These are phyloP conservation scores for Boletellus deceptivus DNA, from an alignment of 1,284 basidiomycete species.

Conservation along the genomic window DNA sequence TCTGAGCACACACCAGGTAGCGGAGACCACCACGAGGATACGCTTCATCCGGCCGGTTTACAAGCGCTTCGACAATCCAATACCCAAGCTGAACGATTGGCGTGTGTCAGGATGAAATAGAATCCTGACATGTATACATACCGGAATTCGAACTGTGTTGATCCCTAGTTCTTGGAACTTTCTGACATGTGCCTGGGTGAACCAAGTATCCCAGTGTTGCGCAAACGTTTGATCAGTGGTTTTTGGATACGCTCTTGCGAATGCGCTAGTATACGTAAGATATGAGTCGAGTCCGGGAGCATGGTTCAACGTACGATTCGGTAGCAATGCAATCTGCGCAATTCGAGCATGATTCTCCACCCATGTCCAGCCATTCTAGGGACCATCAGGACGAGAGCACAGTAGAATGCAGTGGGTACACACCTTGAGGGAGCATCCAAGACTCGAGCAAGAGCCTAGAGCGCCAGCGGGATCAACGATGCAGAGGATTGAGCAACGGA, in stretches of 20 bases:
- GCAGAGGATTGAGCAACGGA: not conserved
- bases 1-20: constrained; percentile 48
- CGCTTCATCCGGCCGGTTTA: constrained; percentile 57
- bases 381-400: constrained; percentile 2
- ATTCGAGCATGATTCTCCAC: constrained; percentile 41
- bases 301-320: constrained; percentile 41
- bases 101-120: not conserved
- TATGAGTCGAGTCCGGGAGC: not conserved
- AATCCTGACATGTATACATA: constrained; percentile 31
- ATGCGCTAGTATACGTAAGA: constrained; percentile 40
- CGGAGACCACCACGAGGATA: constrained; percentile 68
- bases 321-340: constrained; percentile 45
- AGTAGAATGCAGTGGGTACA: not conserved
- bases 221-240: constrained; percentile 60
- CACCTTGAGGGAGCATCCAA: constrained; percentile 58
- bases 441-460: constrained; percentile 51
- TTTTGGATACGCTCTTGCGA: constrained; percentile 55
- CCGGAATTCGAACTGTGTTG: constrained; percentile 75
- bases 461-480: not conserved
- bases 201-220: constrained; percentile 73
- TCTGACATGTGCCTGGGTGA: constrained; percentile 60
- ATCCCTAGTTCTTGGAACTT: constrained; percentile 52
- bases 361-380: constrained; percentile 50
- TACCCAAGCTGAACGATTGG: constrained; percentile 58
- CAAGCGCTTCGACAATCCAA: constrained; percentile 75